Conservation (phyloP, 768 basidiomycete species). For the Melanogaster broomeanus region DNA sequence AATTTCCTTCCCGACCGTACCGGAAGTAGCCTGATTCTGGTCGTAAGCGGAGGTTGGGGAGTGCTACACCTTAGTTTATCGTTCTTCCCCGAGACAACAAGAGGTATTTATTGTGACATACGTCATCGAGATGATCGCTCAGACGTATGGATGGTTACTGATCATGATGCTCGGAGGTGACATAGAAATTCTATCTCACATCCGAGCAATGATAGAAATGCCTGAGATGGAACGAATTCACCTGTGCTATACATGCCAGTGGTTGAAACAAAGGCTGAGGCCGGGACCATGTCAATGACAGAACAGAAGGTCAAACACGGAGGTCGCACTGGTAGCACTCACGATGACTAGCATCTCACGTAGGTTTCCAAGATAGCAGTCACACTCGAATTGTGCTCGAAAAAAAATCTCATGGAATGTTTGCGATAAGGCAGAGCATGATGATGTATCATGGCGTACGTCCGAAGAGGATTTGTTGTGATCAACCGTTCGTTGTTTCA, state of each 20-base stretch:
- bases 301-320: too few relatives aligned
- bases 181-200: too few relatives aligned
- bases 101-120: not conserved
- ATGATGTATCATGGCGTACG: too few relatives aligned
- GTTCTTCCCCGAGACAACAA: too few relatives aligned
- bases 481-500: not conserved
- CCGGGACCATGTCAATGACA: too few relatives aligned
- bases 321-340: too few relatives aligned
- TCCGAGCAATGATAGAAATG: too few relatives aligned
- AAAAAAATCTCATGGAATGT: not conserved
- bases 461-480: too few relatives aligned
- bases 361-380: conserved; percentile 15
- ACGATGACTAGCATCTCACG: not conserved
- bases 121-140: not conserved
- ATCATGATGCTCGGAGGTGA: too few relatives aligned
- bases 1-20: not conserved
- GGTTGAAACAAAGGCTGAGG: too few relatives aligned
- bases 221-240: not conserved
- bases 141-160: not conserved
- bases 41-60: not conserved
- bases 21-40: not conserved
- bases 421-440: conserved; percentile 3
- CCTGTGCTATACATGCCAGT: too few relatives aligned
- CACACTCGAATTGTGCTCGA: conserved; percentile 8
- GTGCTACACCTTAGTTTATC: too few relatives aligned